Conservation (phyloP, 352 stramenopile species). For the Phytophthora palmivora region DNA sequence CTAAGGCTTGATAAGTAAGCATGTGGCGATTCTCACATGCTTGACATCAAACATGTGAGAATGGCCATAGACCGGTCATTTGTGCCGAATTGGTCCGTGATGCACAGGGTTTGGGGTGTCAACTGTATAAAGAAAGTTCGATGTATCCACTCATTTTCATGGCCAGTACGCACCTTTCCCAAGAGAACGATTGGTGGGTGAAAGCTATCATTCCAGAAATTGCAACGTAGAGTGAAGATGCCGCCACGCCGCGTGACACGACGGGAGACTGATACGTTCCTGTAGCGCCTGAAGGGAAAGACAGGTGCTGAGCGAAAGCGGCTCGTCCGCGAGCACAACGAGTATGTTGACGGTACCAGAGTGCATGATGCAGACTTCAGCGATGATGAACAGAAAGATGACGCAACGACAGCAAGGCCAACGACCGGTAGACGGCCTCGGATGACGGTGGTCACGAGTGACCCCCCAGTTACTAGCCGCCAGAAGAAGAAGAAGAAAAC, state of each 20-base stretch:
- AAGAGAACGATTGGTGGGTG: background rate
- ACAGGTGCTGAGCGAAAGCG: background rate
- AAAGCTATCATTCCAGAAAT: conserved; percentile 6
- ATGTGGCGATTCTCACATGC: too few relatives aligned
- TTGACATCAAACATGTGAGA: background rate
- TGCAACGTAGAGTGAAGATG: conserved; percentile 3
- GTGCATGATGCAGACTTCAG: background rate
- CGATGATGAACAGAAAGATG: background rate
- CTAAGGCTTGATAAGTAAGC: conserved; percentile 5
- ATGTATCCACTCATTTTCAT: conserved; percentile 6
- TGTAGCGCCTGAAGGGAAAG: background rate
- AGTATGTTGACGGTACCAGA: background rate
- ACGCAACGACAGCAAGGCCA: background rate
- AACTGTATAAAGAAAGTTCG: conserved; percentile 12
- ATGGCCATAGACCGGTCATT: conserved; percentile 11
- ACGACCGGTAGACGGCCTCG: background rate
- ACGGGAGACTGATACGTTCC: background rate
- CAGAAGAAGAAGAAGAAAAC: background rate
- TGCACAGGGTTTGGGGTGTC: conserved; percentile 12
- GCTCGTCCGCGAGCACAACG: background rate
- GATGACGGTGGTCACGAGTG: background rate
- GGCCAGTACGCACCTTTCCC: conserved; percentile 14
- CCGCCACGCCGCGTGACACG: background rate
- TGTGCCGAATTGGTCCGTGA: conserved; percentile 3
- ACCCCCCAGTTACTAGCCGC: background rate